Evolutionary conservation across 164 flowering plant species (phyloP).

Genomic region (Dillenia suffruticosa): DNA sequence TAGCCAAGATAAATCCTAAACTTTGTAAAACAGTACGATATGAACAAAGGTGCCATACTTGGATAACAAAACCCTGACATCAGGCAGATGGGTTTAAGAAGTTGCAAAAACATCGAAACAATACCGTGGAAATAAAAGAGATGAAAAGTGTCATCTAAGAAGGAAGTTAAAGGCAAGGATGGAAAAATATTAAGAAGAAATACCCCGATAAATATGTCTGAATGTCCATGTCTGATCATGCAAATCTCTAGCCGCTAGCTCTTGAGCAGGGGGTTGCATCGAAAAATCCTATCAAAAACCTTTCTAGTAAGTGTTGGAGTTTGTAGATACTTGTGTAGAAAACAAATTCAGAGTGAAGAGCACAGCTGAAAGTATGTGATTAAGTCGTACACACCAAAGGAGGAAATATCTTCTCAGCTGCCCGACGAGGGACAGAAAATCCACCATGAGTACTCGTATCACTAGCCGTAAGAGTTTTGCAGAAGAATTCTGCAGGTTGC

Average conservation of each 20-base stretch:
- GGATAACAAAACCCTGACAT: too few species aligned
- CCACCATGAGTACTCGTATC: constrained; percentile 99
- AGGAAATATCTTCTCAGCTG: constrained; percentile 96
- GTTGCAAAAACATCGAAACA: too few species aligned
- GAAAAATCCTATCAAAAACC: constrained; percentile 57
- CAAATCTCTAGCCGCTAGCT: constrained; percentile 77
- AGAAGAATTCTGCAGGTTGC: constrained; percentile 91
- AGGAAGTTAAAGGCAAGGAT: too few species aligned
- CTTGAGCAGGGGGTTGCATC: constrained; percentile 97
- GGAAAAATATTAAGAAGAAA: neutral
- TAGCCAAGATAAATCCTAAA: too few species aligned
- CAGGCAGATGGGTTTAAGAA: too few species aligned
- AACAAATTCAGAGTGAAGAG: neutral
- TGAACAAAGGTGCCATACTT: too few species aligned
- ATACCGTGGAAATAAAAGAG: too few species aligned
- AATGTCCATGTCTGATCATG: constrained; percentile 89
- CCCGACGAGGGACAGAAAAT: constrained; percentile 96
- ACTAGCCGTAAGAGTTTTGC: constrained; percentile 96
- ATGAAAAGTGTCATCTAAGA: too few species aligned
- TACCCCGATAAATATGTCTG: constrained; percentile 93
- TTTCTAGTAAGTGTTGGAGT: constrained; percentile 17
- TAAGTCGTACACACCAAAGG: constrained; percentile 51
- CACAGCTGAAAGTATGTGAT: neutral
- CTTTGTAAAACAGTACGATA: too few species aligned
- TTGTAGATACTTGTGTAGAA: neutral